phyloP scores from a whole-genome alignment of 108 stramenopile genomes.

The Skeletonema marinoi region DNA sequence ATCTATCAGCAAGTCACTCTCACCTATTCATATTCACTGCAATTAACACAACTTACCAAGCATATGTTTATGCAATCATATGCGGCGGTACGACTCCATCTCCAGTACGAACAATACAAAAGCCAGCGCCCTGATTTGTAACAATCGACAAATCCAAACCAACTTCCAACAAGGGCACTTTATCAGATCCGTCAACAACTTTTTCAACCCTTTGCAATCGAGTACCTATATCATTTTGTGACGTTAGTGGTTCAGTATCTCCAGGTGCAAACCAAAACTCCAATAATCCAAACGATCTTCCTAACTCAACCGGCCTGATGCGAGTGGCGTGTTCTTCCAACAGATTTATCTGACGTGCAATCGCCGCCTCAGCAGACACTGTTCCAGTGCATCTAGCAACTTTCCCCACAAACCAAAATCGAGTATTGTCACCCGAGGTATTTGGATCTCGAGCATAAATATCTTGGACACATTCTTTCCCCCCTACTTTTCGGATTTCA shows the following conservation, averaged over 20 bases:
- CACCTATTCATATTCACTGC: background rate
- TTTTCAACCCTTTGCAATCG: slow-evolving; percentile 27
- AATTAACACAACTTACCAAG: background rate
- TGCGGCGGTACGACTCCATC: slow-evolving; percentile 43
- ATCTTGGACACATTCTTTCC: slow-evolving; percentile 41
- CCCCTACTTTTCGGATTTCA: slow-evolving; percentile 41
- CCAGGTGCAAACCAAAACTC: slow-evolving; percentile 49
- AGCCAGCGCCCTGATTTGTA: slow-evolving; percentile 49
- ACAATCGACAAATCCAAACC: slow-evolving; percentile 50
- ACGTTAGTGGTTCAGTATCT: slow-evolving; percentile 34
- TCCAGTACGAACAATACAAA: slow-evolving; percentile 41
- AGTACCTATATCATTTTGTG: slow-evolving; percentile 37
- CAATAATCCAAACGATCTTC: slow-evolving; percentile 40
- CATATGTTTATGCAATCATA: background rate
- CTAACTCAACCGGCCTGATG: slow-evolving; percentile 47
- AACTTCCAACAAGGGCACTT: slow-evolving; percentile 41
- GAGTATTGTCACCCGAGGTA: slow-evolving; percentile 8
- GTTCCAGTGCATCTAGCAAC: slow-evolving; percentile 55
- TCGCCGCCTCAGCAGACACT: slow-evolving; percentile 36
- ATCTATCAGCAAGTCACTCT: too few relatives aligned
- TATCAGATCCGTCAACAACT: slow-evolving; percentile 23
- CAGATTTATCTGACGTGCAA: slow-evolving; percentile 47
- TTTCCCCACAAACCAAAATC: slow-evolving; percentile 56
- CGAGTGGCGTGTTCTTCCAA: slow-evolving; percentile 54
- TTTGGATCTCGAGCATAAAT: slow-evolving; percentile 48